phyloP scores from a whole-genome alignment of 495 filamentous ascomycete genomes.

The Lophiostoma macrostomum region DNA sequence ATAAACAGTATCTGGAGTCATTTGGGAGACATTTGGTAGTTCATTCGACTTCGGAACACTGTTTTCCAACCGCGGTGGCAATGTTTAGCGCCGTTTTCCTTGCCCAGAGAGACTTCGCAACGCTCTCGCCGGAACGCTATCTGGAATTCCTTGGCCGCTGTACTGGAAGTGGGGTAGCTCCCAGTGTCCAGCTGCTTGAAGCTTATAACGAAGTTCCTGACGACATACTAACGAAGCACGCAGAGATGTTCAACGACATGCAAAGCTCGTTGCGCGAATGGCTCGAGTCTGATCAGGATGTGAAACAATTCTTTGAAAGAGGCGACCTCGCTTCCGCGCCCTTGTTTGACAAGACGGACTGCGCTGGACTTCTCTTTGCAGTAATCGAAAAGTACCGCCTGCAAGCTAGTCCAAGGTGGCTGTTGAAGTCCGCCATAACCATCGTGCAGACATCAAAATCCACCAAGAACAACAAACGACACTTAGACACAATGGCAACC shows the following conservation, averaged over 20 bases:
- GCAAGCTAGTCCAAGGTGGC: too few relatives aligned
- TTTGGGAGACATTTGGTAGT: constrained; percentile 1
- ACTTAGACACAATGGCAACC: too few relatives aligned
- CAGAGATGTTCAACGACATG: neutral
- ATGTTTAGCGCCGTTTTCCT: constrained; percentile 10
- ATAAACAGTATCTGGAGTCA: constrained; percentile 8
- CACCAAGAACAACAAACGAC: too few relatives aligned
- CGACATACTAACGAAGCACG: neutral
- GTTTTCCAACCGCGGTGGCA: constrained; percentile 4
- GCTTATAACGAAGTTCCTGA: constrained; percentile 19
- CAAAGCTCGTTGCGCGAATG: neutral
- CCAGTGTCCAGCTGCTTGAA: constrained; percentile 4
- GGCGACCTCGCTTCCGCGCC: neutral
- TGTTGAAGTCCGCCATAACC: too few relatives aligned
- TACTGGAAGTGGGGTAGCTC: neutral
- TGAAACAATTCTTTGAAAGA: neutral
- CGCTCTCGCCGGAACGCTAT: constrained; percentile 3
- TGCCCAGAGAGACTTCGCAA: neutral
- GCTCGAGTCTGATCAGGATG: neutral
- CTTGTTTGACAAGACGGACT: too few relatives aligned
- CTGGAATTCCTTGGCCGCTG: neutral
- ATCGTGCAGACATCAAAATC: too few relatives aligned
- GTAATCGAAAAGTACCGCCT: too few relatives aligned
- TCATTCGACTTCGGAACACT: constrained; percentile 1
- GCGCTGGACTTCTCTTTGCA: too few relatives aligned